These are phyloP conservation scores for Lepidium sativum DNA, from an alignment of 345 rosid genomes.

Conservation along the genomic window DNA sequence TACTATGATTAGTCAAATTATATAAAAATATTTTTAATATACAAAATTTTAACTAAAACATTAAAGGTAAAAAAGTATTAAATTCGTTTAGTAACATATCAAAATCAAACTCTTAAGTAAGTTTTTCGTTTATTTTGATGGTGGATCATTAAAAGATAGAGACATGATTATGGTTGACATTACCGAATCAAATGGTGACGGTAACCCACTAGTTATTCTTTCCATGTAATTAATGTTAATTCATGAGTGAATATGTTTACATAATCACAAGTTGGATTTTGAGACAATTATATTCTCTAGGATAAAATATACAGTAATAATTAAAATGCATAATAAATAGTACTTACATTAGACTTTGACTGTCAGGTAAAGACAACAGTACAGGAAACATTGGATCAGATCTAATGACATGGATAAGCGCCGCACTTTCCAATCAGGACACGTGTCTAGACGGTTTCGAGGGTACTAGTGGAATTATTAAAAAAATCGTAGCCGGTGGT, in stretches of 20 bases:
- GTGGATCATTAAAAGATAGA: neutral
- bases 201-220: neutral
- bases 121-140: neutral
- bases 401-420: conserved; percentile 68
- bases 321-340: neutral
- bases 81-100: no score
- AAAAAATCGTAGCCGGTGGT: conserved; percentile 40
- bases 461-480: conserved; percentile 47
- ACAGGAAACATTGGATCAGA: conserved; percentile 63
- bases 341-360: neutral
- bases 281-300: neutral
- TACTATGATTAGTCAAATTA: no score
- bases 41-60: no score
- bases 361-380: conserved; percentile 59
- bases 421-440: conserved; percentile 64
- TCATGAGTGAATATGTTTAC: neutral
- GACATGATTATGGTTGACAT: neutral
- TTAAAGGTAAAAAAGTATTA: no score
- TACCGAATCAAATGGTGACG: neutral
- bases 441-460: conserved; percentile 81
- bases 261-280: neutral
- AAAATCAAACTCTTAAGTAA: neutral
- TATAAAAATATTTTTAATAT: no score
- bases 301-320: neutral
- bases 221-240: neutral